These are phyloP conservation scores for Microstegium vimineum DNA, from an alignment of 176 grass and related monocot species.

Conservation along the genomic window DNA sequence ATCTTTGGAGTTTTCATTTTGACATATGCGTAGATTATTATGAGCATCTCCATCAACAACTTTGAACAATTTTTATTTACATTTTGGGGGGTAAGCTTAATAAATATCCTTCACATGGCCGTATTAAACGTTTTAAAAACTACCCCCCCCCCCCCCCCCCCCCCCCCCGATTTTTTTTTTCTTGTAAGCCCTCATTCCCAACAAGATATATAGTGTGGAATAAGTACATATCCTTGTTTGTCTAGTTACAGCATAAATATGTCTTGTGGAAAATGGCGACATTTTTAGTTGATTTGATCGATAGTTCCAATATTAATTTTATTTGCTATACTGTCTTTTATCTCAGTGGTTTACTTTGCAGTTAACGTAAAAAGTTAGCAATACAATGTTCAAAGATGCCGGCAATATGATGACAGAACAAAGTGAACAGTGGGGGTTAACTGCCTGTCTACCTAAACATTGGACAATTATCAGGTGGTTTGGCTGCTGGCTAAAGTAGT, in stretches of 20 bases:
- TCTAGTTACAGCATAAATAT: not conserved
- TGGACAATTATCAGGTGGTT: constrained; percentile 38
- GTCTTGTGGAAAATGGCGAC: not conserved
- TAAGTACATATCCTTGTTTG: not conserved
- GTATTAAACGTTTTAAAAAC: too few relatives aligned
- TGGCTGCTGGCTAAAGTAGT: constrained; percentile 21
- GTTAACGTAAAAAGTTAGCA: constrained; percentile 6
- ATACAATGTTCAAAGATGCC: constrained; percentile 30
- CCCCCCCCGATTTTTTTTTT: too few relatives aligned
- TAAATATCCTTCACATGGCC: too few relatives aligned
- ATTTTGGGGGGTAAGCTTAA: too few relatives aligned
- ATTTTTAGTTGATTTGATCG: constrained; percentile 20
- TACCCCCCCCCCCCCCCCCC: too few relatives aligned
- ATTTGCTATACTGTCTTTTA: not conserved
- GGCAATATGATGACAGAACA: constrained; percentile 21
- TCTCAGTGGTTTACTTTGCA: not conserved
- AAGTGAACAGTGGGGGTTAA: not conserved
- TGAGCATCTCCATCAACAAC: too few relatives aligned
- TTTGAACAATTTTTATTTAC: too few relatives aligned
- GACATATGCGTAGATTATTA: too few relatives aligned
- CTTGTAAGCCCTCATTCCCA: too few relatives aligned
- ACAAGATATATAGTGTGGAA: too few relatives aligned
- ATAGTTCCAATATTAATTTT: not conserved
- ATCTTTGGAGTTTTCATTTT: too few relatives aligned
- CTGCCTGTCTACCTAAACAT: constrained; percentile 26